Evolutionary conservation across 148 eudicot species (phyloP).

Genomic region (Camellia japonica): DNA sequence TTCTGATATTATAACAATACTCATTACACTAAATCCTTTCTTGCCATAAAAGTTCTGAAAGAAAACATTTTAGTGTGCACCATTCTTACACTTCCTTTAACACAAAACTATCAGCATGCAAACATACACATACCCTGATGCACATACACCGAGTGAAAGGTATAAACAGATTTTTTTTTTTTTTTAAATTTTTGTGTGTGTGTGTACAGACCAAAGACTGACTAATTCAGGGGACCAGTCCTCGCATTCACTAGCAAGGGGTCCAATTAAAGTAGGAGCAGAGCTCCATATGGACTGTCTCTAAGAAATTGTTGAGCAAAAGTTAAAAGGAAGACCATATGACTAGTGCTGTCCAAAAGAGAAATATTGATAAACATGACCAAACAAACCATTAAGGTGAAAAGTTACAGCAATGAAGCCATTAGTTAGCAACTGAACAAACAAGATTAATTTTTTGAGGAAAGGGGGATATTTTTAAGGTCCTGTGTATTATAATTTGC

Average conservation of each 20-base stretch:
- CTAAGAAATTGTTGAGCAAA: too few relatives aligned
- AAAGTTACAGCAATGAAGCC: neutral
- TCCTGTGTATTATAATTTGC: neutral
- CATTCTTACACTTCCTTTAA: too few relatives aligned
- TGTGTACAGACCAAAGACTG: too few relatives aligned
- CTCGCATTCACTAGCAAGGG: too few relatives aligned
- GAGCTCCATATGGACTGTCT: too few relatives aligned
- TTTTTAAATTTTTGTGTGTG: too few relatives aligned
- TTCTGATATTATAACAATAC: too few relatives aligned
- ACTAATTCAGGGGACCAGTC: too few relatives aligned
- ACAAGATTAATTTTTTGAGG: neutral
- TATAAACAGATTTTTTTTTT: neutral
- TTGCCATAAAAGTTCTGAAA: too few relatives aligned
- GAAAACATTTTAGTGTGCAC: neutral
- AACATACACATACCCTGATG: neutral
- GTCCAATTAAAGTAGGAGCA: too few relatives aligned
- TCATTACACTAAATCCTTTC: neutral
- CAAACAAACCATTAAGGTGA: neutral
- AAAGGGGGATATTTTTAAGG: neutral
- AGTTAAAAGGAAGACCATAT: neutral
- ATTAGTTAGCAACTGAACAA: neutral
- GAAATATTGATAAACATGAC: neutral
- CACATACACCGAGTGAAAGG: neutral
- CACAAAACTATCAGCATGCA: neutral
- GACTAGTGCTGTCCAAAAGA: neutral